These are phyloP conservation scores for Blastocystis sp. DNA, from an alignment of 352 stramenopile genomes.

Conservation along the genomic window DNA sequence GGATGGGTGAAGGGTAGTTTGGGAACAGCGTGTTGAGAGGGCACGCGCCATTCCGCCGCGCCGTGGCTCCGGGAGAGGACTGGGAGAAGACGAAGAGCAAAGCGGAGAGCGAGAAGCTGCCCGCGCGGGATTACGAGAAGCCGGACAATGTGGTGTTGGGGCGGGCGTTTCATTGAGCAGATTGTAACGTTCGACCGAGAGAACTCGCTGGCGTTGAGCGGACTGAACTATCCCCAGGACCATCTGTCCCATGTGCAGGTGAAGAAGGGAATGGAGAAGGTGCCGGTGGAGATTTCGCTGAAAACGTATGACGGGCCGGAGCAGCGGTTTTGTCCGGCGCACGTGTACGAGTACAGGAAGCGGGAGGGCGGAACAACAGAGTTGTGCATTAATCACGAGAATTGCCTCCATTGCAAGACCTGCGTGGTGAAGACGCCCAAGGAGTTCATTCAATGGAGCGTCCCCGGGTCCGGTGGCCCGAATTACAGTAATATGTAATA, in stretches of 20 bases:
- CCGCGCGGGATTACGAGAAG: conserved; percentile 82
- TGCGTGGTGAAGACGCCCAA: conserved; percentile 98
- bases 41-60: conserved; percentile 6
- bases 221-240: conserved; percentile 94
- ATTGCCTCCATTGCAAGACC: conserved; percentile 98
- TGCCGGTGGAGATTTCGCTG: conserved; percentile 78
- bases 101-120: conserved; percentile 83
- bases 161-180: conserved; percentile 77
- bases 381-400: conserved; percentile 95
- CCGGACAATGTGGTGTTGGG: conserved; percentile 91
- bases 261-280: conserved; percentile 82
- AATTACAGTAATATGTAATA: conserved; percentile 62
- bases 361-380: conserved; percentile 82
- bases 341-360: conserved; percentile 95
- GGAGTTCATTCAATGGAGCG: conserved; percentile 97
- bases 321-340: conserved; percentile 92
- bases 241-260: conserved; percentile 91
- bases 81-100: conserved; percentile 85
- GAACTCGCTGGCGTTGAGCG: conserved; percentile 69
- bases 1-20: background rate
- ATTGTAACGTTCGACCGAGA: conserved; percentile 44
- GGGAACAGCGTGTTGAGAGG: background rate
- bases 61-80: conserved; percentile 74
- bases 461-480: conserved; percentile 75
- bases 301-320: conserved; percentile 90